These are phyloP conservation scores for Trichosporon sp. DNA, from an alignment of 1,284 basidiomycete species.

Conservation along the genomic window DNA sequence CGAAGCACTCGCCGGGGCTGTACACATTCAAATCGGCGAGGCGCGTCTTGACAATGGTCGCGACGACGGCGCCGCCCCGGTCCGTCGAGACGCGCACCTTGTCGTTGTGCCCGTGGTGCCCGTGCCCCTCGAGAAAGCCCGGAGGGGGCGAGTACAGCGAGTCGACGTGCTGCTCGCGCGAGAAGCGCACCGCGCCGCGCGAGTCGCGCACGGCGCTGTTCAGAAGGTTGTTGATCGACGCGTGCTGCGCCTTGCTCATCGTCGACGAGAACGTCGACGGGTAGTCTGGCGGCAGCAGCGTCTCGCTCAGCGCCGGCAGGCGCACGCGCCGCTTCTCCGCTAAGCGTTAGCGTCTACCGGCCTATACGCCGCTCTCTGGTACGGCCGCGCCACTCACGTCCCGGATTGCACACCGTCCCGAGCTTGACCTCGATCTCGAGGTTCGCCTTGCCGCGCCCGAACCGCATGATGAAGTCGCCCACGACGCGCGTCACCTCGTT, in stretches of 20 bases:
- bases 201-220: slow-evolving; percentile 57
- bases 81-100: slow-evolving; percentile 83
- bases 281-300: slow-evolving; percentile 54
- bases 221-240: slow-evolving; percentile 75
- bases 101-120: slow-evolving; percentile 11
- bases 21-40: slow-evolving; percentile 84
- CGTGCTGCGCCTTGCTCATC: slow-evolving; percentile 79
- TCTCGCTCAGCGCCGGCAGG: slow-evolving; percentile 74
- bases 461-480: slow-evolving; percentile 71
- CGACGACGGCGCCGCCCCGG: slow-evolving; percentile 62
- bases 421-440: slow-evolving; percentile 87
- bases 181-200: slow-evolving; percentile 63
- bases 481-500: slow-evolving; percentile 91
- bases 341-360: no score
- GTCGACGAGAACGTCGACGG: slow-evolving; percentile 75
- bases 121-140: background rate
- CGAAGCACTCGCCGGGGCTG: slow-evolving; percentile 73
- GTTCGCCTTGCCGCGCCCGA: slow-evolving; percentile 46
- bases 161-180: slow-evolving; percentile 75
- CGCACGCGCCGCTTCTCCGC: slow-evolving; percentile 52
- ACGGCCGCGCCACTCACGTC: slow-evolving; percentile 1
- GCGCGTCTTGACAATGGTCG: slow-evolving; percentile 64
- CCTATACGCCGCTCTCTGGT: no score
- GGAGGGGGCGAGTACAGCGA: slow-evolving; percentile 60
- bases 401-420: slow-evolving; percentile 66